Percentiles rank a stretch among this genome's conserved stretches.
phyloP scores from a whole-genome alignment of 495 filamentous ascomycete species.

The Trichoderma asperelloides region DNA sequence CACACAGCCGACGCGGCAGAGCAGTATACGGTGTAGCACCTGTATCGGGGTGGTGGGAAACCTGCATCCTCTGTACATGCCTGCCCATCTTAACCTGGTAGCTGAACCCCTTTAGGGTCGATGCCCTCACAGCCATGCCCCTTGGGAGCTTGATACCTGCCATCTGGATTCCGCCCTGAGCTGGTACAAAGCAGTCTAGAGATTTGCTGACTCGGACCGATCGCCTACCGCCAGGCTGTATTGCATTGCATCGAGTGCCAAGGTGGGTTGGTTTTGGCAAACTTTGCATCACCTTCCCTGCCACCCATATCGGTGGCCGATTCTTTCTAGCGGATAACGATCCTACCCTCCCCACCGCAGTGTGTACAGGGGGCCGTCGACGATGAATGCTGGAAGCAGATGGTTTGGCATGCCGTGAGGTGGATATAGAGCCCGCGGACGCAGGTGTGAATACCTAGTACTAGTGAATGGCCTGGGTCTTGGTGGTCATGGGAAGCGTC shows the following conservation, averaged over 20 bases:
- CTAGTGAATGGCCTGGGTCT: neutral
- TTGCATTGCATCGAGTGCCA: neutral
- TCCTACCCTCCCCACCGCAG: neutral
- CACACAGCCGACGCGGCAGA: neutral
- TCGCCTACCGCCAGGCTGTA: neutral
- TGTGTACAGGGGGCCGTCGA: neutral
- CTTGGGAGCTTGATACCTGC: neutral
- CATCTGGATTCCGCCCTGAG: neutral
- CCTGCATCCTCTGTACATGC: too few relatives aligned
- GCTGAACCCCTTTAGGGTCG: neutral
- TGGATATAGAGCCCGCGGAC: neutral
- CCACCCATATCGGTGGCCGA: neutral
- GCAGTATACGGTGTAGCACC: neutral
- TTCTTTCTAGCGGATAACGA: neutral
- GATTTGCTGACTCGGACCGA: neutral
- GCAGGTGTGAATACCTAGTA: neutral
- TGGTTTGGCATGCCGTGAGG: neutral
- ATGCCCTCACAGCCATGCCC: neutral
- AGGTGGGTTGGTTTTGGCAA: neutral
- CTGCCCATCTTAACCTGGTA: too few relatives aligned
- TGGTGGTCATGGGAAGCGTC: neutral
- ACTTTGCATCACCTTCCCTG: neutral
- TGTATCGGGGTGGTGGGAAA: neutral
- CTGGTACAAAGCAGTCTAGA: neutral
- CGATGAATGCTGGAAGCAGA: neutral